Evolutionary conservation across 2,329 filamentous ascomycete genomes (phyloP).

Genomic region (Erysiphe pulchra): DNA sequence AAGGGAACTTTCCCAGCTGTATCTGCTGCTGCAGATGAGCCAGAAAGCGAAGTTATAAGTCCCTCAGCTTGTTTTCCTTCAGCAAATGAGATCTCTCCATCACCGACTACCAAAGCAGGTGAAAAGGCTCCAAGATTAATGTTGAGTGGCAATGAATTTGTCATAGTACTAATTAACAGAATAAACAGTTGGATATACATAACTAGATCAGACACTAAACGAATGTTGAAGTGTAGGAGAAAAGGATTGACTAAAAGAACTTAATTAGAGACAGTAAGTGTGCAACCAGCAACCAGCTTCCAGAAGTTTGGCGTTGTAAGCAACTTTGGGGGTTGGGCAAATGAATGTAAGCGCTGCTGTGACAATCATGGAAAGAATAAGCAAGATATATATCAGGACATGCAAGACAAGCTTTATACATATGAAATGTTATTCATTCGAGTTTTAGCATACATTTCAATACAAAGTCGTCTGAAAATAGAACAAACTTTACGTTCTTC

Average conservation of each 20-base stretch:
- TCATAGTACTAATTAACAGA: background rate
- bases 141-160: constrained; percentile 19
- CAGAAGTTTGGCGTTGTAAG: background rate
- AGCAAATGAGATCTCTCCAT: constrained; percentile 24
- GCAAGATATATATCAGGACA: background rate
- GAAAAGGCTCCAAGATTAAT: constrained; percentile 26
- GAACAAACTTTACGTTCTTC: background rate
- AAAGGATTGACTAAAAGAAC: background rate
- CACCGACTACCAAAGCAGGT: constrained; percentile 25
- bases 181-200: background rate
- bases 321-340: background rate
- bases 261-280: background rate
- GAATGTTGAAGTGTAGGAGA: background rate
- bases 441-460: background rate
- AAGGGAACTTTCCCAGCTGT: background rate
- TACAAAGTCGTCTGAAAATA: background rate
- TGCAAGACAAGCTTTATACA: background rate
- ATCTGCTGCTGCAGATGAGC: background rate
- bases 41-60: background rate
- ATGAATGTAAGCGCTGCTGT: background rate
- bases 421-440: background rate
- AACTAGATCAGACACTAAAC: background rate
- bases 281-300: background rate
- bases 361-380: background rate
- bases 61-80: constrained; percentile 2